Conservation (phyloP, 805 yeast genomes). For the Sugiyamaella mastotermitis region DNA sequence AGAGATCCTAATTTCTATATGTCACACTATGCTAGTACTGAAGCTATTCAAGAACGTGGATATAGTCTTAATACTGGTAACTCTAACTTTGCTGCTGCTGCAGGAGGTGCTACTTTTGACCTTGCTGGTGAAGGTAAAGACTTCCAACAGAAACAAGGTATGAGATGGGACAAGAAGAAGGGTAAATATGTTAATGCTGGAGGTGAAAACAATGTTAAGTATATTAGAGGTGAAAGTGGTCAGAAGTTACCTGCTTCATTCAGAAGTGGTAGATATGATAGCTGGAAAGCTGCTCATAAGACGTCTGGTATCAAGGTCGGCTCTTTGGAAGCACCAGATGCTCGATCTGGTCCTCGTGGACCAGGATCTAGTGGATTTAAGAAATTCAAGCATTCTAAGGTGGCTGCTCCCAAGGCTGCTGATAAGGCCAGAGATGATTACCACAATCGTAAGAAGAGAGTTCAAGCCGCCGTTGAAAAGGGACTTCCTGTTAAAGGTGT, state of each 20-base stretch:
- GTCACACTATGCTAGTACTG: slow-evolving; percentile 83
- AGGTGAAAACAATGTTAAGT: slow-evolving; percentile 66
- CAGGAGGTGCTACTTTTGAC: slow-evolving; percentile 81
- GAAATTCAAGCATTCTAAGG: slow-evolving; percentile 65
- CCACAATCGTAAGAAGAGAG: slow-evolving; percentile 73
- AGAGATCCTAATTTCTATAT: slow-evolving; percentile 76
- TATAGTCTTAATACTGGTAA: slow-evolving; percentile 41
- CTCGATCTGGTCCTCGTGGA: slow-evolving; percentile 28
- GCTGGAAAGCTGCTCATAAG: slow-evolving; percentile 75
- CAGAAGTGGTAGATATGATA: slow-evolving; percentile 85
- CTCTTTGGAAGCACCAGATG: slow-evolving; percentile 39
- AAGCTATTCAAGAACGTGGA: slow-evolving; percentile 77
- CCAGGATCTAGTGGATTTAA: slow-evolving; percentile 22
- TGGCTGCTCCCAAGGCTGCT: slow-evolving; percentile 82
- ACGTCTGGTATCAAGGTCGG: slow-evolving; percentile 47
- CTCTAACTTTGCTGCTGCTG: slow-evolving; percentile 66
- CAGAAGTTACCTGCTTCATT: slow-evolving; percentile 86
- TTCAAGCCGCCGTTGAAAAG: slow-evolving; percentile 67
- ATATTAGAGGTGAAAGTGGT: slow-evolving; percentile 92
- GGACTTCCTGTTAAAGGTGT: slow-evolving; percentile 62
- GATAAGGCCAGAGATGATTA: slow-evolving; percentile 86
- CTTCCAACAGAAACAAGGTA: slow-evolving; percentile 56
- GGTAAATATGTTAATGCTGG: slow-evolving; percentile 80
- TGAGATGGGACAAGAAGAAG: slow-evolving; percentile 90
- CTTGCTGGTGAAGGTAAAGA: slow-evolving; percentile 70